phyloP scores from a whole-genome alignment of 1,284 basidiomycete genomes.

The Malassezia psittaci region DNA sequence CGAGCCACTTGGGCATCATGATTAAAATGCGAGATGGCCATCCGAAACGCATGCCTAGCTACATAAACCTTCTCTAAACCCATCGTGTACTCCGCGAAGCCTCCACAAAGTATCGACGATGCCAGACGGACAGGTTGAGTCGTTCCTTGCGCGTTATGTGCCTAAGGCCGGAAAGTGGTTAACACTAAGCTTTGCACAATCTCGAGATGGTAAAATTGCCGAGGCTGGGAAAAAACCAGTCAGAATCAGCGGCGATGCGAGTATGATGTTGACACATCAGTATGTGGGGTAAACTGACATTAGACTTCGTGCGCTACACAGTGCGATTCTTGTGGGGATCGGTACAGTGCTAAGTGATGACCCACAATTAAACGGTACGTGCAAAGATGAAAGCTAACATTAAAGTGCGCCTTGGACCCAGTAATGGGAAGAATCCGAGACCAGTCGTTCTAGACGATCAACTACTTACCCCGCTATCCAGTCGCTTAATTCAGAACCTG shows the following conservation, averaged over 20 bases:
- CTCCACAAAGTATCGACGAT: not conserved
- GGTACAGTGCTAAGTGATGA: constrained; percentile 81
- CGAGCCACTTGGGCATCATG: constrained; percentile 56
- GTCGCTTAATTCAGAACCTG: constrained; percentile 66
- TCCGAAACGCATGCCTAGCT: constrained; percentile 55
- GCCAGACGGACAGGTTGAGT: not conserved
- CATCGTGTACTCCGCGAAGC: constrained; percentile 26
- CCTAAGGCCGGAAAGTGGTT: constrained; percentile 31
- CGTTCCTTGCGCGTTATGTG: not conserved
- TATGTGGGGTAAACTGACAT: constrained; percentile 44
- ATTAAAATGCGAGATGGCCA: constrained; percentile 31
- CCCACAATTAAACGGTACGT: constrained; percentile 66
- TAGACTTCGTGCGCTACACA: constrained; percentile 60
- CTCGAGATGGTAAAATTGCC: constrained; percentile 82
- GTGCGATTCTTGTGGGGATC: constrained; percentile 79
- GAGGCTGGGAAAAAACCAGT: constrained; percentile 64
- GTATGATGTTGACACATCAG: constrained; percentile 90
- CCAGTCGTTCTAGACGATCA: constrained; percentile 73
- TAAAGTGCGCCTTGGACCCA: constrained; percentile 29
- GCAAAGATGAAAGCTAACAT: constrained; percentile 2
- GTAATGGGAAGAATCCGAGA: constrained; percentile 53
- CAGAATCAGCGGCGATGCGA: constrained; percentile 69
- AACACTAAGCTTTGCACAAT: constrained; percentile 90
- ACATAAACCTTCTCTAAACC: constrained; percentile 64
- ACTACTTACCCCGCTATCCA: constrained; percentile 59